Evolutionary conservation across 768 basidiomycete genomes (phyloP).

Genomic region (Lactarius deliciosus): DNA sequence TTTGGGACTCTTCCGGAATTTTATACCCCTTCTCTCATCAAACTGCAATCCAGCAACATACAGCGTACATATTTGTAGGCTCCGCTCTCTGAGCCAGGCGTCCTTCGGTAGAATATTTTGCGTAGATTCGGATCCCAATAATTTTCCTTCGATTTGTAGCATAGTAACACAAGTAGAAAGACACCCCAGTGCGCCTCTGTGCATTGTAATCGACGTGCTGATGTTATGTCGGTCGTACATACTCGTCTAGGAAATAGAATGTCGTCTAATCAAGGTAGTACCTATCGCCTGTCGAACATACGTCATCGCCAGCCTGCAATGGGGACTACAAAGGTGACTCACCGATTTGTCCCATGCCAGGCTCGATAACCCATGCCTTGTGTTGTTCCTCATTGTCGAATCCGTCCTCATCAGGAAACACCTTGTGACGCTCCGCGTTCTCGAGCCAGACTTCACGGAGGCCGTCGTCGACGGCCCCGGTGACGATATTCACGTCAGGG

Average conservation of each 20-base stretch:
- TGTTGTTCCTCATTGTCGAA: slow-evolving; percentile 41
- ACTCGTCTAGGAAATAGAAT: neutral
- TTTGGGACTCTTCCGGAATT: neutral
- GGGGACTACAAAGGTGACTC: slow-evolving; percentile 27
- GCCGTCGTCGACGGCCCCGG: slow-evolving; percentile 76
- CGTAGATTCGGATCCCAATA: neutral
- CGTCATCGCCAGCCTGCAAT: neutral
- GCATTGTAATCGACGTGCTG: slow-evolving; percentile 1
- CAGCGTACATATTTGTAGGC: neutral
- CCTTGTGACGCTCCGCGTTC: slow-evolving; percentile 45
- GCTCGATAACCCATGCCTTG: slow-evolving; percentile 81
- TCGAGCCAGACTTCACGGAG: slow-evolving; percentile 75
- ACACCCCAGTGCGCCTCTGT: neutral
- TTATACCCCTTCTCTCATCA: neutral
- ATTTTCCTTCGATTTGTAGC: slow-evolving; percentile 7
- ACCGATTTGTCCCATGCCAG: slow-evolving; percentile 91
- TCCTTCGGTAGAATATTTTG: slow-evolving; percentile 1
- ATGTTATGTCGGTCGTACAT: neutral
- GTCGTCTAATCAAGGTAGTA: slow-evolving; percentile 39
- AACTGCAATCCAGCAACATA: neutral
- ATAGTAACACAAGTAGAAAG: neutral
- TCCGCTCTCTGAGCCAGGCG: neutral
- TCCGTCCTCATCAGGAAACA: slow-evolving; percentile 33
- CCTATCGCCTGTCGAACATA: slow-evolving; percentile 38
- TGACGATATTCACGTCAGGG: slow-evolving; percentile 80